A percentile compares a stretch with the other conserved stretches of the same genome.
Conservation (phyloP, 2,329 filamentous ascomycete genomes). For the Claviceps sp. region DNA sequence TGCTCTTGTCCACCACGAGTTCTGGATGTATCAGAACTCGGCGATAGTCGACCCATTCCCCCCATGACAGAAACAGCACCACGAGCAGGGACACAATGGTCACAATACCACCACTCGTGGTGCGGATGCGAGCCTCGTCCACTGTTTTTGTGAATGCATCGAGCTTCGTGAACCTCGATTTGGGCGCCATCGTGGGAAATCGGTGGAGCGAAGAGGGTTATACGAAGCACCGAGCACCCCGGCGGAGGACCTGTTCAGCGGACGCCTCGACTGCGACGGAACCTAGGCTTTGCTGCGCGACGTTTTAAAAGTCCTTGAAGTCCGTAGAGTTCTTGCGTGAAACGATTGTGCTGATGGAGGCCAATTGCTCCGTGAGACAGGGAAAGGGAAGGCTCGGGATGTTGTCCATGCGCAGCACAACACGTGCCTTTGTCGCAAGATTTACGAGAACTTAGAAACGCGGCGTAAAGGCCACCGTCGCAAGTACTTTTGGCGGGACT, state of each 20-base stretch:
- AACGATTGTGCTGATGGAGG: background rate
- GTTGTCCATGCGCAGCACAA: background rate
- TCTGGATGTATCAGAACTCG: conserved; percentile 79
- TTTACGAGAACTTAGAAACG: background rate
- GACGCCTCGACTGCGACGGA: background rate
- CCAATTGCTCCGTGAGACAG: background rate
- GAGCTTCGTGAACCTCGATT: conserved; percentile 89
- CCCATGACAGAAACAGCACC: conserved; percentile 78
- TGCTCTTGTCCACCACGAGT: conserved; percentile 87
- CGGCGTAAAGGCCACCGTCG: conserved; percentile 22
- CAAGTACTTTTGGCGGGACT: conserved; percentile 12
- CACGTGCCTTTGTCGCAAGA: background rate
- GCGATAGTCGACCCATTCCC: conserved; percentile 92
- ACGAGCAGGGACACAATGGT: conserved; percentile 83
- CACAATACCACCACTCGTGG: conserved; percentile 87
- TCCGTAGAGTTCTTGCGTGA: background rate
- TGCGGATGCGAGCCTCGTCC: conserved; percentile 91
- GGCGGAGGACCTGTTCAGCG: background rate
- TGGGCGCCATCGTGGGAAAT: conserved; percentile 54
- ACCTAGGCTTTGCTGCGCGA: background rate
- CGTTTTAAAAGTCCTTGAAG: background rate
- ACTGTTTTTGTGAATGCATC: conserved; percentile 99
- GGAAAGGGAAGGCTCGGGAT: background rate
- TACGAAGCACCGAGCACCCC: background rate
- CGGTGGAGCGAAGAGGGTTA: background rate